Base-by-base conservation (phyloP, 2,329 filamentous ascomycete species). In the Diplodia intermedia region DNA sequence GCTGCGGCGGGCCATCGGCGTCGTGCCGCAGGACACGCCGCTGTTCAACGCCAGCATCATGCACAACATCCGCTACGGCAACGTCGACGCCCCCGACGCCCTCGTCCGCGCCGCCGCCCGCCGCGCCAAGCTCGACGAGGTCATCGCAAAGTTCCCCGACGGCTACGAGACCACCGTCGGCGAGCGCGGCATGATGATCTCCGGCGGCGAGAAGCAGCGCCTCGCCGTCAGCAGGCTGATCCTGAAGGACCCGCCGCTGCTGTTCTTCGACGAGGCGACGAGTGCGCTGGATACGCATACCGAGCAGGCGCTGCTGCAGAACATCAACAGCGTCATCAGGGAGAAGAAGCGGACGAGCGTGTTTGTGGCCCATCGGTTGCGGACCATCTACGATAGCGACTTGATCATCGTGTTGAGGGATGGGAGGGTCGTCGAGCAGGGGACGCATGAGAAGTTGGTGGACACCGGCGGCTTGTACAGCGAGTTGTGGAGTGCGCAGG, bases 191-290 rank as follows among this genome's bases (percentile, higher is more conserved):
- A 90, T 97, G 87, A 97, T 97, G 94, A 97, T 97, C 54, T 96
- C 92, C 0, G 94, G 92, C 2, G 94, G 94, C 38, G 94, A 97
- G 82, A 97, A 97, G 80, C 94, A 97, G 80, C 88, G 94, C 3
- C 82, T 97, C 12, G 94, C 94, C 0, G 88, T 97, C 29, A 92
- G 91, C 31, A 85, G 94, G 53, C 78, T 97, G 49, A 86, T 97
- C 1, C 84, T 97, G 68, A 97, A 97, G 78, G 92, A 97, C 72
- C 93, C 94, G 3, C 92, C 93, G 1, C 81, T 97, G 33, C 82
- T 97, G 0, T 97, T 97, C 85, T 97, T 97, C 73, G 94, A 97
- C 72, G 94, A 97, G 83, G 94, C 94, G 73, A 97, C 94, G 0
- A 94, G 91, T 57, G 94, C 94, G 1, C 83, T 97, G 40, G 94